A percentile compares a stretch with the other conserved stretches of the same genome.
Conservation (phyloP, 1,139 yeast genomes). For the Pichia sp. region DNA sequence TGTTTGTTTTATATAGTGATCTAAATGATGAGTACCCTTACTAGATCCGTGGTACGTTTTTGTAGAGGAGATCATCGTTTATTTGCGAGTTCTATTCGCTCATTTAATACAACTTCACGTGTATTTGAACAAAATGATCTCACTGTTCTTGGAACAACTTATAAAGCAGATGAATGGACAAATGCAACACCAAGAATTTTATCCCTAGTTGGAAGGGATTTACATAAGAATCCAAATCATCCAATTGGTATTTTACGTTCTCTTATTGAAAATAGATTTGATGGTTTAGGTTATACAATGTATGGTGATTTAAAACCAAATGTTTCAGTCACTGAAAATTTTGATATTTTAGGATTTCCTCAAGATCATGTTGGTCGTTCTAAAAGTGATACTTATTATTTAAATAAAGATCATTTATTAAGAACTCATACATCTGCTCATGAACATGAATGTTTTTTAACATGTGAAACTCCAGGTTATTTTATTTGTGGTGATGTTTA, state of each 20-base stretch:
- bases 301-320: conserved; percentile 80
- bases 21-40: no score
- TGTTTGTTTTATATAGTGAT: no score
- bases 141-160: conserved; percentile 45
- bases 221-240: conserved; percentile 70
- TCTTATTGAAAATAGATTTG: conserved; percentile 63
- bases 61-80: no score
- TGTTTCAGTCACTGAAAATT: conserved; percentile 76
- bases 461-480: conserved; percentile 73
- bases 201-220: conserved; percentile 60
- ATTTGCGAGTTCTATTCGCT: background rate
- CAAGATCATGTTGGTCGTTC: conserved; percentile 90
- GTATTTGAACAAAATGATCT: conserved; percentile 19
- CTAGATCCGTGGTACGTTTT: no score
- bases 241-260: conserved; percentile 84
- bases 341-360: conserved; percentile 89
- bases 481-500: conserved; percentile 94
- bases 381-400: conserved; percentile 85
- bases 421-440: conserved; percentile 96
- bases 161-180: conserved; percentile 71
- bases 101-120: background rate
- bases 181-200: conserved; percentile 76
- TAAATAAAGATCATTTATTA: conserved; percentile 63
- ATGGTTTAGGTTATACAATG: conserved; percentile 66
- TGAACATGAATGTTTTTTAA: conserved; percentile 75